Evolutionary conservation across 768 basidiomycete genomes (phyloP), one percentile per base, ranked within the genome.

Genomic region (Leccinum incarnatum): DNA sequence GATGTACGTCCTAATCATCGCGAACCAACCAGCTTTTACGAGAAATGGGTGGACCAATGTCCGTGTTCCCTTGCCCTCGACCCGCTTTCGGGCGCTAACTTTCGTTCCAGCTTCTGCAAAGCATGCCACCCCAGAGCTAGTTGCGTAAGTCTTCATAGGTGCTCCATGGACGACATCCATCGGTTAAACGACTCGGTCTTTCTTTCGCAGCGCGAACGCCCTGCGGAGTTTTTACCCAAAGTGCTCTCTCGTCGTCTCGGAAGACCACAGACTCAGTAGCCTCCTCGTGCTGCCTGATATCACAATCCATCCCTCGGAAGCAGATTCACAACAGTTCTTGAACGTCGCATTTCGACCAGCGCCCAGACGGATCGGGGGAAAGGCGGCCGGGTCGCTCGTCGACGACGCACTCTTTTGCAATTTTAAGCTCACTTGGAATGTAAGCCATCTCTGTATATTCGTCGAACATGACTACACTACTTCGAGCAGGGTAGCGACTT

Each of bases 211-310:
- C 72, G 80, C 64, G 67, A 76, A 84, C 58, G 72, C 77, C 40
- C 75, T 91, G 40, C 81, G 78, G 37, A 79, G 76, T 63, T 57
- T 87, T 15, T 85, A 89, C 67, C 86, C 88, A 6, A 79, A 81
- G 10, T 78, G 87, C 64, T 83, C 85, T 27, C 64, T 89, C 27
- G 78, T 88, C 8, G 71, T 81, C 59, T 81, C 86, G 3, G 65
- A 72, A 7, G 83, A 85, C 57, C 71, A 60, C 53, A 67, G 74
- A 29, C 67, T 86, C 60, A 72, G 80, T 59, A 74, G 79, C 58
- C 61, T 88, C 49, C 69, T 88, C 8, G 67, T 66, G 19, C 82
- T 82, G 61, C 88, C 88, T 45, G 81, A 70, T 15, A 78, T 79
- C 19, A 54, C 66, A n/a, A 68, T 77, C 3, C 69, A 77, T 36